A percentile compares a stretch with the other conserved stretches of the same genome.
Conservation (phyloP, 2,329 filamentous ascomycete genomes). For the Emmonsiellopsis sp. region DNA sequence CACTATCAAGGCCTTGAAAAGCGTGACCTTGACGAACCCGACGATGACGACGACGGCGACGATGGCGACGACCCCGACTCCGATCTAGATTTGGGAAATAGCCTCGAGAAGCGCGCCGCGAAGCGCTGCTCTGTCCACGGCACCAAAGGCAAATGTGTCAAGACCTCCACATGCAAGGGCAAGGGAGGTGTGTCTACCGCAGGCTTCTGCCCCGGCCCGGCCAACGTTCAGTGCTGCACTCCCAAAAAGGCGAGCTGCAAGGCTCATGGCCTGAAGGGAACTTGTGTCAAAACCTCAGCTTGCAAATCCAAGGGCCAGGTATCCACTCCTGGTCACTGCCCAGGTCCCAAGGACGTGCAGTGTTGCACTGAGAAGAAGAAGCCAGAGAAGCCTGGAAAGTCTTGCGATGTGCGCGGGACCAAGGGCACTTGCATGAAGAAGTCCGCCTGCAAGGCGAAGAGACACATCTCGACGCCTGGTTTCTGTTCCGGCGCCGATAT, state of each 20-base stretch:
- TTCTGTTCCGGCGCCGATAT: not conserved
- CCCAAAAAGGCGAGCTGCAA: not conserved
- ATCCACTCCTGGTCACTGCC: too few species aligned
- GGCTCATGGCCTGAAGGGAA: too few species aligned
- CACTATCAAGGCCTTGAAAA: too few species aligned
- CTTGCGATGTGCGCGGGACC: not conserved
- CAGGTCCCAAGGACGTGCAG: too few species aligned
- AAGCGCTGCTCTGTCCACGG: not conserved
- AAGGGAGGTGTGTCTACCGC: too few species aligned
- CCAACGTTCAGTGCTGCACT: slow-evolving; percentile 1
- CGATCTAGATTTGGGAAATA: too few species aligned
- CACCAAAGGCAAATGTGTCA: not conserved
- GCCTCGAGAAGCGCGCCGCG: not conserved
- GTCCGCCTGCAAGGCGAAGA: not conserved
- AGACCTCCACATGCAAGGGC: not conserved
- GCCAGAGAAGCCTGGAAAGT: too few species aligned
- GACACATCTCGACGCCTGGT: too few species aligned
- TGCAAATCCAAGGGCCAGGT: too few species aligned
- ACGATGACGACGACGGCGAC: not conserved
- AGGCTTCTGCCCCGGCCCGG: not conserved
- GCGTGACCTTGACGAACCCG: too few species aligned
- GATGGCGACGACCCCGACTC: not conserved
- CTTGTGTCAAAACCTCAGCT: too few species aligned
- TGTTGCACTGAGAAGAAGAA: too few species aligned
- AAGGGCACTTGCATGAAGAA: not conserved